phyloP scores from a whole-genome alignment of 805 yeast species.

The Lipomyces starkeyi region DNA sequence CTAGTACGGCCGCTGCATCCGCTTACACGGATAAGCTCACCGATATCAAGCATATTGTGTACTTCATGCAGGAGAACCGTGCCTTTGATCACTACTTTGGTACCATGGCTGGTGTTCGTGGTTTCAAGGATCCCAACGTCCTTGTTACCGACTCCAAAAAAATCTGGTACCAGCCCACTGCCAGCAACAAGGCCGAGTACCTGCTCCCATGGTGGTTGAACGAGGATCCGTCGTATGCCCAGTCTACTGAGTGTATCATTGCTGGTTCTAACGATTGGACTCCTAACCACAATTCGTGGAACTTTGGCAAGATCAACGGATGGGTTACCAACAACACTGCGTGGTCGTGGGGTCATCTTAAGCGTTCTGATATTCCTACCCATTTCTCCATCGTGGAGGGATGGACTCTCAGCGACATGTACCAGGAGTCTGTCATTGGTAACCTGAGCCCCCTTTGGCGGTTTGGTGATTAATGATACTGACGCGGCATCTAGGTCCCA shows the following conservation, averaged over 20 bases:
- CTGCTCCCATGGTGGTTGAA: slow-evolving; percentile 40
- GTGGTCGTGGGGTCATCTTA: slow-evolving; percentile 39
- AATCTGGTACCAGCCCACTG: slow-evolving; percentile 32
- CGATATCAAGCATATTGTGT: slow-evolving; percentile 37
- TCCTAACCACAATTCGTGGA: slow-evolving; percentile 41
- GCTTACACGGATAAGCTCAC: slow-evolving; percentile 5
- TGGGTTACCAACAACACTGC: slow-evolving; percentile 42
- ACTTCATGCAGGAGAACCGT: slow-evolving; percentile 43
- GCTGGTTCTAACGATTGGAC: slow-evolving; percentile 43
- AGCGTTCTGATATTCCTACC: slow-evolving; percentile 40
- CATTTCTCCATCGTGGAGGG: slow-evolving; percentile 41
- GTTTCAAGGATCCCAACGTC: slow-evolving; percentile 42
- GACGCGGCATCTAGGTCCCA: slow-evolving; percentile 29
- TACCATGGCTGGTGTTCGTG: slow-evolving; percentile 43
- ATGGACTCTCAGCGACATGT: slow-evolving; percentile 43
- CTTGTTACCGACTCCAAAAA: slow-evolving; percentile 18
- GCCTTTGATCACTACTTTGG: slow-evolving; percentile 43
- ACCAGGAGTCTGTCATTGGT: slow-evolving; percentile 40
- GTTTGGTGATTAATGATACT: neutral
- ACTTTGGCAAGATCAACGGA: slow-evolving; percentile 38
- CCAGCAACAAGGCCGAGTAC: slow-evolving; percentile 25
- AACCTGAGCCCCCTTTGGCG: neutral
- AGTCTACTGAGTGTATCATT: slow-evolving; percentile 39
- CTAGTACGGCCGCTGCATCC: neutral
- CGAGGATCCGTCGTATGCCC: slow-evolving; percentile 34